Conservation (phyloP, 805 yeast species). For the Candida sonorensis region DNA sequence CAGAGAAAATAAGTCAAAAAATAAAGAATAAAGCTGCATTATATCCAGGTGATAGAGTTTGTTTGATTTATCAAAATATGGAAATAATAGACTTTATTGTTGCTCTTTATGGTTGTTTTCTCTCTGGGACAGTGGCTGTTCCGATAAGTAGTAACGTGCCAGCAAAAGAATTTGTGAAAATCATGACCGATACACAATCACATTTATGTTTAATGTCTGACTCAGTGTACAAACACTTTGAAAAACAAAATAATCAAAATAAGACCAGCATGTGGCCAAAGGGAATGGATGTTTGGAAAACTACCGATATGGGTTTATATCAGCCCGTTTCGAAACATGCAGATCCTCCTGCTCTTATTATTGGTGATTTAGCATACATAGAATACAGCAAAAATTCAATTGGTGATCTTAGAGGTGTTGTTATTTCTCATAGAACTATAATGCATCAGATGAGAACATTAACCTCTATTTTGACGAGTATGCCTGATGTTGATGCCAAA, state of each 20-base stretch:
- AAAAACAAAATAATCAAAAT: conserved; percentile 39
- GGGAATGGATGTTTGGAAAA: conserved; percentile 70
- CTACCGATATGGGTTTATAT: conserved; percentile 78
- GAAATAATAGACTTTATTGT: conserved; percentile 83
- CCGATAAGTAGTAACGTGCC: conserved; percentile 78
- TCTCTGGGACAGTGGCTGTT: conserved; percentile 92
- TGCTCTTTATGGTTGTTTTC: conserved; percentile 84
- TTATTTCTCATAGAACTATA: conserved; percentile 81
- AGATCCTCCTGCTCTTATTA: conserved; percentile 59
- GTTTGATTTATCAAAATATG: conserved; percentile 72
- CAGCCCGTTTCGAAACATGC: conserved; percentile 49
- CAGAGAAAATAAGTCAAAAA: conserved; percentile 85
- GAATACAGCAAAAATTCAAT: conserved; percentile 87
- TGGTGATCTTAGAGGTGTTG: conserved; percentile 91
- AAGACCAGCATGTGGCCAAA: conserved; percentile 51
- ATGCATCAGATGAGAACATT: conserved; percentile 82
- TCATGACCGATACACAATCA: conserved; percentile 67
- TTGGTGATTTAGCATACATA: conserved; percentile 84
- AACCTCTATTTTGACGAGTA: conserved; percentile 59
- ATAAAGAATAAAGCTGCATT: conserved; percentile 66
- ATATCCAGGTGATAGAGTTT: conserved; percentile 77
- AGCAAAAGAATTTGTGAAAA: conserved; percentile 60
- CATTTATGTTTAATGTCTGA: conserved; percentile 80
- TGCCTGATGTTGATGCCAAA: conserved; percentile 35
- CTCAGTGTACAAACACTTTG: conserved; percentile 65